A percentile compares a stretch with the other conserved stretches of the same genome.
Evolutionary conservation across 2,329 filamentous ascomycete species (phyloP).

Genomic region (Boeremia exigua): DNA sequence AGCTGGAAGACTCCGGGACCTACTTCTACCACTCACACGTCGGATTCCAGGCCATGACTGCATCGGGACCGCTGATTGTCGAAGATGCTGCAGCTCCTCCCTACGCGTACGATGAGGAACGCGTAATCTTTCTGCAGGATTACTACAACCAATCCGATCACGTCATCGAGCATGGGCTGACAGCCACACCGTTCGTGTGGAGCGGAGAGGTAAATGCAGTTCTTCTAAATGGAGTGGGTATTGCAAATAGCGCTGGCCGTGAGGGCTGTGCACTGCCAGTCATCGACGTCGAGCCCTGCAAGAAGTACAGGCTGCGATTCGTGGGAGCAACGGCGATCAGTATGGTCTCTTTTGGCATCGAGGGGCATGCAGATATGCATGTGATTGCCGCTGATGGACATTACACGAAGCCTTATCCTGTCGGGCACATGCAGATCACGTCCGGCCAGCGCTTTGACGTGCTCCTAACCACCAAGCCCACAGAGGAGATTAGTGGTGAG

Average conservation of each 20-base stretch:
- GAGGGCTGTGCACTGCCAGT: conserved; percentile 55
- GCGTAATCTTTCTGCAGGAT: conserved; percentile 62
- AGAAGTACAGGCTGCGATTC: conserved; percentile 67
- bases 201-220: conserved; percentile 65
- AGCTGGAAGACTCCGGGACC: conserved; percentile 62
- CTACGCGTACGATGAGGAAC: conserved; percentile 68
- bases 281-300: conserved; percentile 65
- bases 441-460: conserved; percentile 67
- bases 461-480: conserved; percentile 69
- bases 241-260: conserved; percentile 47
- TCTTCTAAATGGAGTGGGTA: conserved; percentile 63
- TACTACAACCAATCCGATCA: conserved; percentile 63
- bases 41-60: conserved; percentile 66
- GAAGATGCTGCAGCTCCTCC: conserved; percentile 56
- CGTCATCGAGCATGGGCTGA: conserved; percentile 58
- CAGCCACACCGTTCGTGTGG: conserved; percentile 60
- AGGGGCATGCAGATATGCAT: conserved; percentile 61
- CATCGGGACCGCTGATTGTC: conserved; percentile 65
- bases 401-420: conserved; percentile 58
- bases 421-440: conserved; percentile 61
- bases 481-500: conserved; percentile 48
- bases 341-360: conserved; percentile 61
- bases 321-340: conserved; percentile 64
- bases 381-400: conserved; percentile 66
- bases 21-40: conserved; percentile 75